phyloP scores from a whole-genome alignment of 2,329 filamentous ascomycete genomes.

The Fusarium sp. region DNA sequence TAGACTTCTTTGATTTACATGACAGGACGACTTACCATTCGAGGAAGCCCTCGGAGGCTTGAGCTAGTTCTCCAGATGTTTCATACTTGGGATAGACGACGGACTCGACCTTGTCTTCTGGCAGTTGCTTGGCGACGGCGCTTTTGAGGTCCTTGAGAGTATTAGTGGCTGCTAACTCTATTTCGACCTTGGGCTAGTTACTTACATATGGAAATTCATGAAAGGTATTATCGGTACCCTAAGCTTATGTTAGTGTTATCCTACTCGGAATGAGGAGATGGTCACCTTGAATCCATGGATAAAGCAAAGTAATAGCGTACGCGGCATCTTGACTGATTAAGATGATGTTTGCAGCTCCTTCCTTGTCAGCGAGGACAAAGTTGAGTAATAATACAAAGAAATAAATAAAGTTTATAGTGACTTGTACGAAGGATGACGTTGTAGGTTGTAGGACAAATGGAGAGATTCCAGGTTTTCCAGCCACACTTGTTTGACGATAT shows the following conservation, averaged over 20 bases:
- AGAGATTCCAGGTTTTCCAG: constrained; percentile 42
- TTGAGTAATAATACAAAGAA: constrained; percentile 10
- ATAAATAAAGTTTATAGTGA: constrained; percentile 13
- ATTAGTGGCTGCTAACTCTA: neutral
- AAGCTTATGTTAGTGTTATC: neutral
- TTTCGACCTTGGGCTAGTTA: neutral
- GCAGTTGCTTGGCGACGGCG: constrained; percentile 67
- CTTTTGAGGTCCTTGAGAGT: constrained; percentile 63
- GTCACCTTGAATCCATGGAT: constrained; percentile 76
- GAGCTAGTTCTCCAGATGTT: constrained; percentile 73
- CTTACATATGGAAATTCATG: constrained; percentile 68
- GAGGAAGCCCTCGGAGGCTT: constrained; percentile 59
- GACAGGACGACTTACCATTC: constrained; percentile 53
- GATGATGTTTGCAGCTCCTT: neutral
- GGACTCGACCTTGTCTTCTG: constrained; percentile 69
- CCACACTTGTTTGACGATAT: constrained; percentile 29
- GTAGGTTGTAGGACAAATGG: constrained; percentile 4
- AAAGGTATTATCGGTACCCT: constrained; percentile 78
- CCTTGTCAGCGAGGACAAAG: neutral
- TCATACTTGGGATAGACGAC: constrained; percentile 78
- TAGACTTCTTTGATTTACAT: neutral
- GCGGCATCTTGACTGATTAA: constrained; percentile 50
- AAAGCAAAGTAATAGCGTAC: constrained; percentile 76
- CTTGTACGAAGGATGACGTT: constrained; percentile 38
- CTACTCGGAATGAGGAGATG: accelerated